Evolutionary conservation across 345 rosid genomes (phyloP).

Genomic region (Lepidium africanum): DNA sequence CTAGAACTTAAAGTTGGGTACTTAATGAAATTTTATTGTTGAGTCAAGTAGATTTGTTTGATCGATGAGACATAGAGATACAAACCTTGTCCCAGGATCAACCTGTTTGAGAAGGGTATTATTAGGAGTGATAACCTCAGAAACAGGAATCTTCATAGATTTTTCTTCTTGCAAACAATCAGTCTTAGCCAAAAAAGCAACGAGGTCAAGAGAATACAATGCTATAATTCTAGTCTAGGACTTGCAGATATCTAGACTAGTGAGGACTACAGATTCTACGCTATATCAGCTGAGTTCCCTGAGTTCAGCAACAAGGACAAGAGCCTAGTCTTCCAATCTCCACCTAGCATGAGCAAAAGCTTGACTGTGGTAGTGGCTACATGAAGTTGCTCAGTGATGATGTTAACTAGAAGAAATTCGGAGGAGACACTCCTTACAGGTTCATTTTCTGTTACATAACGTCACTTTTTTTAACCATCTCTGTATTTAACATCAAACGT

Average conservation of each 20-base stretch:
- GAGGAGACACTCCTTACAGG: slow-evolving; percentile 98
- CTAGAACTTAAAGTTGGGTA: too few species aligned
- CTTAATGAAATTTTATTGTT: too few species aligned
- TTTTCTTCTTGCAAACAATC: slow-evolving; percentile 73
- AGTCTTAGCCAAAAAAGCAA: slow-evolving; percentile 62
- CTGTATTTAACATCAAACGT: background rate
- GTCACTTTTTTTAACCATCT: background rate
- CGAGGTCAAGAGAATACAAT: slow-evolving; percentile 79
- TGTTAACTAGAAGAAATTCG: slow-evolving; percentile 86
- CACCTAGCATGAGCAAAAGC: slow-evolving; percentile 99
- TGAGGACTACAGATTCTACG: slow-evolving; percentile 95
- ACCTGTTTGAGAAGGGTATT: slow-evolving; percentile 61
- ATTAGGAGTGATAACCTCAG: slow-evolving; percentile 57
- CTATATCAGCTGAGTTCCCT: slow-evolving; percentile 92
- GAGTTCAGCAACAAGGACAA: slow-evolving; percentile 88
- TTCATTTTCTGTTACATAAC: background rate
- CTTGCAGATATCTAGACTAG: slow-evolving; percentile 85
- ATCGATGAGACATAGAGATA: too few species aligned
- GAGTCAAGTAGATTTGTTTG: too few species aligned
- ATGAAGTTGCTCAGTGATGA: slow-evolving; percentile 89
- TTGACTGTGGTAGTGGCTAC: slow-evolving; percentile 99
- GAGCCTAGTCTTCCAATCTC: slow-evolving; percentile 88
- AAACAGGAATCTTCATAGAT: slow-evolving; percentile 76
- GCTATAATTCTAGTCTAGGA: too few species aligned
- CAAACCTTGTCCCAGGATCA: slow-evolving; percentile 86